phyloP scores from a whole-genome alignment of 108 stramenopile genomes.

The Skeletonema costatum region DNA sequence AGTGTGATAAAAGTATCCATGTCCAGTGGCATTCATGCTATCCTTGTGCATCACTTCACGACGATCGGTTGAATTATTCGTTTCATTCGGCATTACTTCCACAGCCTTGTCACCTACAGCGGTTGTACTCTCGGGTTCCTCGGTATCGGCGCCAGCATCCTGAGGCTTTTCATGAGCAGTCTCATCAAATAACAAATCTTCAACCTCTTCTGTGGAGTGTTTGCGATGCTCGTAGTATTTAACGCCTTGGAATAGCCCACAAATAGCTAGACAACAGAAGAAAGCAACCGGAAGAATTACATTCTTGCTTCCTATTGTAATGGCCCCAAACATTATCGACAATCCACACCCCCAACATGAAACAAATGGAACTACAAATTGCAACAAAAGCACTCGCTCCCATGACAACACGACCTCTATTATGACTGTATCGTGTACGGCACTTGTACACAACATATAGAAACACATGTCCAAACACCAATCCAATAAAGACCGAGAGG shows the following conservation, averaged over 20 bases:
- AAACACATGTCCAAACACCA: conserved; percentile 17
- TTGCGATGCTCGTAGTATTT: conserved; percentile 7
- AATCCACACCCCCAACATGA: conserved; percentile 14
- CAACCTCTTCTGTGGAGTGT: not conserved
- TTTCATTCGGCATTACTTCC: not conserved
- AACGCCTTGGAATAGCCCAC: conserved; percentile 2
- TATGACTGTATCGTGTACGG: conserved; percentile 3
- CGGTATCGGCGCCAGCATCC: not conserved
- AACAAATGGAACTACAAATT: conserved; percentile 7
- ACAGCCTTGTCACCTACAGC: not conserved
- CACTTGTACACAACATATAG: conserved; percentile 22
- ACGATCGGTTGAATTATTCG: not conserved
- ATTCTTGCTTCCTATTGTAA: conserved; percentile 2
- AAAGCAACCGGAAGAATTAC: conserved; percentile 3
- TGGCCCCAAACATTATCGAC: not conserved
- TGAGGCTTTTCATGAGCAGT: not conserved
- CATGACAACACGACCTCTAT: conserved; percentile 14
- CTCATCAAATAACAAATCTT: not conserved
- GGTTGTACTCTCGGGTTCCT: not conserved
- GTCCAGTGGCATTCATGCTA: not conserved
- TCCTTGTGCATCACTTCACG: not conserved
- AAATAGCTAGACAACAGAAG: conserved; percentile 18
- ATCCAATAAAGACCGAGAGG: conserved; percentile 10
- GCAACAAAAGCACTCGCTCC: conserved; percentile 7
- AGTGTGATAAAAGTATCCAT: conserved; percentile 19